Conservation (phyloP, 176 grass and related monocot species). For the Coix lacrymajobi region DNA sequence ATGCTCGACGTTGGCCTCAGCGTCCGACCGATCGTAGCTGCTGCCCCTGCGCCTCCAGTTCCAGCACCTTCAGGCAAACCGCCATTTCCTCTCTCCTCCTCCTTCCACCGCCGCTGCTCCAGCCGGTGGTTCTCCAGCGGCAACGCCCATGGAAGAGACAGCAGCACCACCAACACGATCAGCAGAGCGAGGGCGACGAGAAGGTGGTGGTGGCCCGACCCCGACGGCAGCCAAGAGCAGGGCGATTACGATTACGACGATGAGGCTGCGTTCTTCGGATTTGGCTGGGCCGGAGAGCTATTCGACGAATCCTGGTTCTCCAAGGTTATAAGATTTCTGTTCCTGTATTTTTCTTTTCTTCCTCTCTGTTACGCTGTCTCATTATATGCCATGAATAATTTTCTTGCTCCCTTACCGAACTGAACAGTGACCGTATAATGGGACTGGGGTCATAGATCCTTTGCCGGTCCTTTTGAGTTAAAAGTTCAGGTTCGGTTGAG, state of each 20-base stretch:
- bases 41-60: not conserved
- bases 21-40: not conserved
- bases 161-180: not conserved
- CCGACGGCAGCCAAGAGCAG: not conserved
- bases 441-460: not conserved
- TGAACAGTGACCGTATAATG: not conserved
- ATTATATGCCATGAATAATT: not conserved
- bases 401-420: not conserved
- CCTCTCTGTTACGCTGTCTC: not conserved
- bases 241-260: not conserved
- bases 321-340: slow-evolving; percentile 18
- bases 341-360: not conserved
- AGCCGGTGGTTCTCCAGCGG: not conserved
- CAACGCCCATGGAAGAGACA: not conserved
- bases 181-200: not conserved
- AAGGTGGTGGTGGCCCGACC: slow-evolving; percentile 24
- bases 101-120: not conserved
- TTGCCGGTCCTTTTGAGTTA: not conserved
- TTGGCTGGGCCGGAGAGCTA: not conserved
- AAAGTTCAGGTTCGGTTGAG: too few relatives aligned
- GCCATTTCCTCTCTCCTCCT: not conserved
- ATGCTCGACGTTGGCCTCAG: slow-evolving; percentile 11
- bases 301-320: slow-evolving; percentile 46
- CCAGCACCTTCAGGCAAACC: not conserved
- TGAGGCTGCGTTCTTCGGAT: not conserved